Base-by-base conservation (phyloP, 1,284 basidiomycete species). In the Vanrija humicola region DNA sequence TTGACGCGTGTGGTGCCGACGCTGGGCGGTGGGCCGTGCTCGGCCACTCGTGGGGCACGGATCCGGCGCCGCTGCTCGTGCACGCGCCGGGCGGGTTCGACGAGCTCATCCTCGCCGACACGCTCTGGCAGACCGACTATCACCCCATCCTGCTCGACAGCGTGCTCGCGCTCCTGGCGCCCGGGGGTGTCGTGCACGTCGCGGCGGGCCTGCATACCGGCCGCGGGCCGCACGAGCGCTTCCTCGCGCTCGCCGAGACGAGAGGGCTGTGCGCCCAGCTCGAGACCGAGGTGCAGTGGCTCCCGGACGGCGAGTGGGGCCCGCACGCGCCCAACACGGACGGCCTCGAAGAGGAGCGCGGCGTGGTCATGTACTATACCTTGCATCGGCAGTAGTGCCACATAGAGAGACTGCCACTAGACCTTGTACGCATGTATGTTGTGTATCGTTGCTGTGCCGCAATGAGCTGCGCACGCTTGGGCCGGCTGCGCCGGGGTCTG, bases 171-270 rank as follows among this genome's bases (percentile, higher is more conserved):
- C 66, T 77, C 2, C 63, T 77, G 12, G 38, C 39, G 0, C 51
- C 44, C 0, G 55, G 44, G 0, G 72, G 70, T 4, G 46, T 62
- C 1, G 73, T 67, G 2, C 68, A 75, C 50, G 64, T 77, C 43
- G 64, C 72, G 3, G 72, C 72, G 0, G 76, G 76, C 3, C 47
- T 74, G 23, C 75, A 77, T 61, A 74, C 74, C 4, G 74, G 75
- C 23, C 64, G 68, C 29, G 70, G 71, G 9, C 72, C 73, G 5
- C 56, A 72, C 1, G 63, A 70, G 14, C 64, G 73, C 14, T 77
- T 76, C 59, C 46, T 64, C 19, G 34, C 4, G 1, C 53, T 57
- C 21, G 74, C 68, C 1, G 26, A 43, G 23, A 46, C n/a, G 4
- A n/a, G 56, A 10, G 67, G 68, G 0, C 64, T 63, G 3, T 29